phyloP scores from a whole-genome alignment of 164 flowering plant species.

The Berberis thunbergii region DNA sequence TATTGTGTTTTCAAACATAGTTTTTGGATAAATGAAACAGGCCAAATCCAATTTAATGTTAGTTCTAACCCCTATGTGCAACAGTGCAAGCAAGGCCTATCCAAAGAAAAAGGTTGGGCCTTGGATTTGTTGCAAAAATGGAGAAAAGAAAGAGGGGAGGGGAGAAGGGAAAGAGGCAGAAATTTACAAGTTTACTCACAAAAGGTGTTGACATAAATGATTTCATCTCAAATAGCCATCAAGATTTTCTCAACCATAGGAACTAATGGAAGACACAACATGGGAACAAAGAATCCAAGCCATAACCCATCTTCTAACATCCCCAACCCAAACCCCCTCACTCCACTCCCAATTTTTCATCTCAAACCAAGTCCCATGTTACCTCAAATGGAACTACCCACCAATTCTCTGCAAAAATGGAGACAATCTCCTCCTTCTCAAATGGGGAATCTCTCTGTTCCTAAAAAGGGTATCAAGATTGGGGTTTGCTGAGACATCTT shows the following conservation, averaged over 20 bases:
- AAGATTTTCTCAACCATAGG: neutral
- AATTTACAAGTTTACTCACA: too few relatives aligned
- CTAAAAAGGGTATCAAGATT: slow-evolving; percentile 46
- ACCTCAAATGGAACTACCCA: slow-evolving; percentile 77
- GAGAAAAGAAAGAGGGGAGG: too few relatives aligned
- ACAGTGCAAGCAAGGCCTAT: neutral
- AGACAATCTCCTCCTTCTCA: slow-evolving; percentile 20
- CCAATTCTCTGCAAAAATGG: slow-evolving; percentile 53
- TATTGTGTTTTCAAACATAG: too few relatives aligned
- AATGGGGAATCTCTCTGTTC: slow-evolving; percentile 57
- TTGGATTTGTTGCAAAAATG: too few relatives aligned
- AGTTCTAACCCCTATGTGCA: neutral
- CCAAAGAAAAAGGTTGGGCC: neutral
- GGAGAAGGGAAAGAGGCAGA: too few relatives aligned
- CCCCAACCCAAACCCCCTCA: slow-evolving; percentile 61
- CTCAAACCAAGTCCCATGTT: slow-evolving; percentile 65
- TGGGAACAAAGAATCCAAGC: slow-evolving; percentile 64
- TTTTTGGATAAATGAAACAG: too few relatives aligned
- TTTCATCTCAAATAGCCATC: too few relatives aligned
- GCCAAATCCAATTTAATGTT: too few relatives aligned
- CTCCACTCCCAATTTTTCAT: slow-evolving; percentile 76
- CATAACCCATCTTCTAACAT: slow-evolving; percentile 61
- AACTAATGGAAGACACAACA: slow-evolving; percentile 46
- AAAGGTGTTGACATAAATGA: too few relatives aligned
- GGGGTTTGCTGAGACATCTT: slow-evolving; percentile 55